Evolutionary conservation across 441 rosid species (phyloP).

Genomic region (Populus hybrid): DNA sequence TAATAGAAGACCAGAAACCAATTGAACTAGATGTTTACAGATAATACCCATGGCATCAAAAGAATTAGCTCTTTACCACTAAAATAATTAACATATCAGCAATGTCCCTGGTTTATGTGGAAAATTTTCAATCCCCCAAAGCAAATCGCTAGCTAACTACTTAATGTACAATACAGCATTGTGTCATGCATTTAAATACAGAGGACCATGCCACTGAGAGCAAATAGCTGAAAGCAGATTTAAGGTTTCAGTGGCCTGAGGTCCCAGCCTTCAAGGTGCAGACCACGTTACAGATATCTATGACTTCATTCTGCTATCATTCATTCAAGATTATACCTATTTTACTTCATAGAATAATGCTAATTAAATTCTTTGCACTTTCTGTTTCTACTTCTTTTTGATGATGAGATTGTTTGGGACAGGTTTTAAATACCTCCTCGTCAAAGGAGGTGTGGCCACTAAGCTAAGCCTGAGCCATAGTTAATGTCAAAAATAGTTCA

Average conservation of each 20-base stretch:
- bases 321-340: neutral
- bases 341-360: neutral
- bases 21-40: neutral
- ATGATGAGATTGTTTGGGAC: neutral
- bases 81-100: neutral
- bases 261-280: neutral
- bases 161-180: too few relatives aligned
- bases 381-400: neutral
- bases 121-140: neutral
- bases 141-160: neutral
- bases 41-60: neutral
- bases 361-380: neutral
- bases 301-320: neutral
- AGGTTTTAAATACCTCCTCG: neutral
- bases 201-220: neutral
- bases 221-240: neutral
- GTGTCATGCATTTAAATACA: neutral
- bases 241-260: neutral
- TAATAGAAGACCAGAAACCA: neutral
- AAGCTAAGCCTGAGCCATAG: neutral
- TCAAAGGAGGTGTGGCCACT: neutral
- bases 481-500: slow-evolving; percentile 2
- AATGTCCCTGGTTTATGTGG: neutral
- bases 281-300: neutral
- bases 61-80: neutral